Evolutionary conservation across 2,329 filamentous ascomycete species (phyloP).

Genomic region (Truncatella angustata): DNA sequence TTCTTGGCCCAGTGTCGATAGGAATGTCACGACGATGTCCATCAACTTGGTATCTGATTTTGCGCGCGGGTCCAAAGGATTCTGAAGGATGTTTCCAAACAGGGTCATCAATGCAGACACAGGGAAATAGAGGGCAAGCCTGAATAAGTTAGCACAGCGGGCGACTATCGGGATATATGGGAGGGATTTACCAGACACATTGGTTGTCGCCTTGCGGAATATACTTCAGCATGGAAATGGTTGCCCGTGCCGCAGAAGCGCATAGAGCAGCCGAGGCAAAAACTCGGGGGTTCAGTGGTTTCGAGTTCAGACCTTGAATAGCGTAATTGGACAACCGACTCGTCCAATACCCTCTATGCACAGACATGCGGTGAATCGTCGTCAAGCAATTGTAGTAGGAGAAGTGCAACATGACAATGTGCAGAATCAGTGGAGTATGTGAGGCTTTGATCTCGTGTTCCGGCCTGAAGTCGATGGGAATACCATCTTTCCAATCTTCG

Average conservation of each 20-base stretch:
- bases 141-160: slow-evolving; percentile 33
- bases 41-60: slow-evolving; percentile 88
- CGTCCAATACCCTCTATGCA: slow-evolving; percentile 98
- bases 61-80: slow-evolving; percentile 84
- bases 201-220: slow-evolving; percentile 93
- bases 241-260: slow-evolving; percentile 87
- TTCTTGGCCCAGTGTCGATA: slow-evolving; percentile 85
- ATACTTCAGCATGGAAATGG: slow-evolving; percentile 92
- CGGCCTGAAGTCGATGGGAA: slow-evolving; percentile 93
- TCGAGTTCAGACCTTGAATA: slow-evolving; percentile 87
- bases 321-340: slow-evolving; percentile 92
- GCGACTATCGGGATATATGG: neutral
- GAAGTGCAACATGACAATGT: slow-evolving; percentile 92
- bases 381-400: slow-evolving; percentile 97
- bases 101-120: slow-evolving; percentile 92
- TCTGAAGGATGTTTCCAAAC: slow-evolving; percentile 95
- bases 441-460: slow-evolving; percentile 94
- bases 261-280: slow-evolving; percentile 93
- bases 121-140: slow-evolving; percentile 93
- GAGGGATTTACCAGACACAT: slow-evolving; percentile 77
- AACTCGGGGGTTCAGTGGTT: slow-evolving; percentile 87
- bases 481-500: slow-evolving; percentile 94
- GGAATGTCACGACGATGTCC: slow-evolving; percentile 88
- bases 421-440: slow-evolving; percentile 89
- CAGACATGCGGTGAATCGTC: slow-evolving; percentile 97